phyloP scores from a whole-genome alignment of 2,329 filamentous ascomycete genomes.

The Claviceps spartinae region DNA sequence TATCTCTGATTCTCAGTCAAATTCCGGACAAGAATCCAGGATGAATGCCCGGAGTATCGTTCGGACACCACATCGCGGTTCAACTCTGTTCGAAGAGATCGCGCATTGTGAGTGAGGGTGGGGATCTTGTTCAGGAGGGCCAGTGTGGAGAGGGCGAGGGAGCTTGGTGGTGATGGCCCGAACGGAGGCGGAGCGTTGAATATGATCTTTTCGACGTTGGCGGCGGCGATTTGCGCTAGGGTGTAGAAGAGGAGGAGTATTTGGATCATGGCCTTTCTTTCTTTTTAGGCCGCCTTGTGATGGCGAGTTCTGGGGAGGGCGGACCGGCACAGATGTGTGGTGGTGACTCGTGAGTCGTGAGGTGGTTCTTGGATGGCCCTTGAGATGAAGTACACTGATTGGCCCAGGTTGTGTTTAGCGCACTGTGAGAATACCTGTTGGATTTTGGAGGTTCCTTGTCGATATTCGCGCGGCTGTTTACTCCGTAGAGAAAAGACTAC shows the following conservation, averaged over 20 bases:
- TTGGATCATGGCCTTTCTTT: not conserved
- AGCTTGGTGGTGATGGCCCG: conserved; percentile 32
- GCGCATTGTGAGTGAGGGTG: conserved; percentile 44
- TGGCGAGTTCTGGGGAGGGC: not conserved
- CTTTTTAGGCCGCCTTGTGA: not conserved
- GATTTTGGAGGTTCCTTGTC: too few species aligned
- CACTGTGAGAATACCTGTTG: too few species aligned
- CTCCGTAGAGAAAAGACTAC: too few species aligned
- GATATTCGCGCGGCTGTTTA: too few species aligned
- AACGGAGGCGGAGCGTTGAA: conserved; percentile 56
- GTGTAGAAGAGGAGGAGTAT: not conserved
- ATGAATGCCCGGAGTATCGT: conserved; percentile 38
- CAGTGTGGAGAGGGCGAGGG: conserved; percentile 16
- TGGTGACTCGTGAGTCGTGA: too few species aligned
- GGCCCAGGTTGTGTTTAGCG: not conserved
- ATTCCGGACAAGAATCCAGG: conserved; percentile 67
- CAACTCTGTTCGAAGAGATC: conserved; percentile 48
- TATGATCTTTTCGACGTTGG: conserved; percentile 85
- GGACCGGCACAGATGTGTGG: not conserved
- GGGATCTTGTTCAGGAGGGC: conserved; percentile 45
- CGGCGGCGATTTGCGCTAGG: conserved; percentile 20
- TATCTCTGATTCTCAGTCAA: conserved; percentile 65
- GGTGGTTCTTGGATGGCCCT: not conserved
- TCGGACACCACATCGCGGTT: conserved; percentile 45
- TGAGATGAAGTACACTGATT: not conserved